Base-by-base conservation (phyloP, 2,329 filamentous ascomycete species). In the Metarhizium humberi region DNA sequence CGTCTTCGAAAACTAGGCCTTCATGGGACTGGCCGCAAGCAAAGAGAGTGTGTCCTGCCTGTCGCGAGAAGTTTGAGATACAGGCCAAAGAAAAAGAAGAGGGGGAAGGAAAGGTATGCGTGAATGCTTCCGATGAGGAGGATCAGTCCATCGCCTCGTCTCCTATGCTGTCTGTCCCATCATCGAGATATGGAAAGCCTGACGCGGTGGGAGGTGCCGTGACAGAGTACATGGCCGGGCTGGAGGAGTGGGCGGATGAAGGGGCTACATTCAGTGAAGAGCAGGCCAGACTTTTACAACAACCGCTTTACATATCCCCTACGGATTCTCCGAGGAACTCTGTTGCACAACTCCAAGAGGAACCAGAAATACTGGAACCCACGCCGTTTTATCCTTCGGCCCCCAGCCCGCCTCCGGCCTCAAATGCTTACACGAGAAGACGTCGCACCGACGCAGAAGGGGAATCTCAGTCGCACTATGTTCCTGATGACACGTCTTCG, bases 211-310 rank as follows among this genome's bases (percentile, higher is more conserved):
- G 18, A 29, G 20, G 7, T 30, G 53, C 40, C n/a, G 2, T 47
- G 14, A 48, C 43, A 4, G 20, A 42, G 7, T 30, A 20, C 20
- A 32, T 46, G 16, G 25, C 29, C 11, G 18, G 25, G 43, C 20
- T 46, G n/a, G 8, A 29, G 53, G 32, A 52, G 48, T 25, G 43
- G 11, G 10, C 34, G n/a, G 38, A 29, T 34, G 42, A 34, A 14
- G 36, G 20, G n/a, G 46, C 38, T 38, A 46, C 53, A 5, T 55
- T 51, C 18, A 43, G 32, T 38, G 53, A 55, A 51, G 48, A 43
- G 6, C 53, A 51, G 36, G 53, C 48, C 30, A 29, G 25, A 29
- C 30, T 55, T 18, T 29, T 51, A 13, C 53, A 40, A 20, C 40
- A 38, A 29, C 38, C 48, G 1, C 20, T 3, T 1, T 48, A 30